Evolutionary conservation across 1,139 yeast genomes (phyloP), one percentile per base, ranked within the genome.

Genomic region (Blastobotrys arbuscula): DNA sequence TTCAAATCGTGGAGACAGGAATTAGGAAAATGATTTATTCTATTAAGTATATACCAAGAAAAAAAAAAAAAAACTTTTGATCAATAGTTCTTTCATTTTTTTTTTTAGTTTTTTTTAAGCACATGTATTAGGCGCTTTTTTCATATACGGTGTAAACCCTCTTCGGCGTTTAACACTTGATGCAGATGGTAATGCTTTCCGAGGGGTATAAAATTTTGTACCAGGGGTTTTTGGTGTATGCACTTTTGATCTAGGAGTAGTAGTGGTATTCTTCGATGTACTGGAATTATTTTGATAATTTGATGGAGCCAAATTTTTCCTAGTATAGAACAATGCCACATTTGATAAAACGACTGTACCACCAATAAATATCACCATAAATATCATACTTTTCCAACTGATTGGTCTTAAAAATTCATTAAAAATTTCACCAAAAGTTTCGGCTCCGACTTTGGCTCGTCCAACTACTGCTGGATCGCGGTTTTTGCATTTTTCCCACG

Each of bases 401-500:
- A 88, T 79, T 1, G 89, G 89, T 51, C 76, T 77, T 37, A 87
- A 70, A 57, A 88, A 84, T 2, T 92, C 83, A 63, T 88, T 84
- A 45, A 88, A 72, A 20, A 87, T 83, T 53, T 84, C 92, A 1
- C 94, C 95, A 60, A 88, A 75, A 0, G 94, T 79, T 60, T 83
- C 90, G 0, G 95, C 95, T 0, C 89, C 78, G 28, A 89, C 78
- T 56, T 78, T 75, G 2, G 94, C 86, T 42, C 79, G 76, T 4
- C 92, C 94, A n/a, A 89, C 78, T 7, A 78, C 71, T 38, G 79
- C 77, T 13, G 96, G 96, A 58, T 90, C 95, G 52, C 88, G 74
- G 58, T 82, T 79, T 95, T 86, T 89, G 65, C 98, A 92, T 53
- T 75, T 77, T 53, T 79, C 83, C 95, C 96, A 87, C 38, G 72